A percentile compares a stretch with the other conserved stretches of the same genome.
Evolutionary conservation across 1,139 yeast species (phyloP).

Genomic region (Debaryomyces psychrophilus): DNA sequence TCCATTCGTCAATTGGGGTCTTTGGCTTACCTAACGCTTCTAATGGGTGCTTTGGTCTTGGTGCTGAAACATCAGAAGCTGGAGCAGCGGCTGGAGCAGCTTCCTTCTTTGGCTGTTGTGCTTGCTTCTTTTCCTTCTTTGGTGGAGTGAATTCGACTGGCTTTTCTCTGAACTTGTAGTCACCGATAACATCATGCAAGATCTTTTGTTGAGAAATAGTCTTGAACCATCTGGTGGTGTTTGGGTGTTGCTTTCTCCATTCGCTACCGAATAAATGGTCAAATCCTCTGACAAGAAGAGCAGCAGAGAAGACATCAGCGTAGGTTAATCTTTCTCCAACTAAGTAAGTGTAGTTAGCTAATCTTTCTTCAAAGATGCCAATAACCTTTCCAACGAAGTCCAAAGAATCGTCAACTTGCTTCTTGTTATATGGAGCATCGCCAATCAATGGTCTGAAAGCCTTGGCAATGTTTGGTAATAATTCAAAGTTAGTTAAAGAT

Average conservation of each 20-base stretch:
- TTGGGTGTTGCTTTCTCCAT: slow-evolving; percentile 79
- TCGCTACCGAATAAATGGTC: slow-evolving; percentile 67
- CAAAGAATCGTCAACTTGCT: slow-evolving; percentile 60
- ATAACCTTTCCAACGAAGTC: slow-evolving; percentile 43
- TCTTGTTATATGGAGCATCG: slow-evolving; percentile 71
- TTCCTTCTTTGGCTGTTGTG: slow-evolving; percentile 24
- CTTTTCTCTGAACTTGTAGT: slow-evolving; percentile 62
- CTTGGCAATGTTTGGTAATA: slow-evolving; percentile 46
- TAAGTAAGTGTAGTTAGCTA: slow-evolving; percentile 77
- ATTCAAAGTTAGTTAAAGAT: slow-evolving; percentile 78
- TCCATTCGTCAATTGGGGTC: slow-evolving; percentile 88
- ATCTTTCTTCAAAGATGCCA: slow-evolving; percentile 61
- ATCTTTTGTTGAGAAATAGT: slow-evolving; percentile 64
- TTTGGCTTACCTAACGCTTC: slow-evolving; percentile 76
- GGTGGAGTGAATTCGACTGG: slow-evolving; percentile 74
- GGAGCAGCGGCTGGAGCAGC: slow-evolving; percentile 38
- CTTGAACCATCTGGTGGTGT: slow-evolving; percentile 82
- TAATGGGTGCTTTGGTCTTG: slow-evolving; percentile 91
- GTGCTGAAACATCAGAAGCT: slow-evolving; percentile 45
- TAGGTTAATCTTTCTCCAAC: slow-evolving; percentile 87
- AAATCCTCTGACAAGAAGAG: slow-evolving; percentile 66
- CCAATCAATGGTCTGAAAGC: slow-evolving; percentile 42
- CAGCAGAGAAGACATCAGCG: slow-evolving; percentile 78
- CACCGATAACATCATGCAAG: slow-evolving; percentile 45
- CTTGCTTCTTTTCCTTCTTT: slow-evolving; percentile 70